Evolutionary conservation across 2,329 filamentous ascomycete species (phyloP).

Genomic region (Exophiala oligosperma): DNA sequence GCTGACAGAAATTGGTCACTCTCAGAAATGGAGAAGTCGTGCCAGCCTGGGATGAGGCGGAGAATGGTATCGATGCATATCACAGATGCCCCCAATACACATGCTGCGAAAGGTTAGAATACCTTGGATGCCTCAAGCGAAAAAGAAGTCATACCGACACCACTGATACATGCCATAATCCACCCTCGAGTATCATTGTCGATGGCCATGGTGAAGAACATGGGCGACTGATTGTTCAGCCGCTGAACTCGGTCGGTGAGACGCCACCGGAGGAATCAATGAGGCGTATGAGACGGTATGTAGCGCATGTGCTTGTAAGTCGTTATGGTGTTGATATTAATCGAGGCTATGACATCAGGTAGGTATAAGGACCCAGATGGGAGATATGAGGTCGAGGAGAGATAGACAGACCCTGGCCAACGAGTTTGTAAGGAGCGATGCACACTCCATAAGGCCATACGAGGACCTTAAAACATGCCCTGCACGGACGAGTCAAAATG

Average conservation of each 20-base stretch:
- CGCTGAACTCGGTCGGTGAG: too few relatives aligned
- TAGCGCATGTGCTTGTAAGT: too few relatives aligned
- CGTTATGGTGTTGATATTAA: background rate
- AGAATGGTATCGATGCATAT: constrained; percentile 84
- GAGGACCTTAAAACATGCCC: constrained; percentile 13
- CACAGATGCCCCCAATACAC: constrained; percentile 73
- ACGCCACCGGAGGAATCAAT: too few relatives aligned
- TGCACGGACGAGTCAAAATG: background rate
- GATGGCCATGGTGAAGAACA: constrained; percentile 44
- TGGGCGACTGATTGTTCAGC: too few relatives aligned
- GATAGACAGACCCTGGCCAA: too few relatives aligned
- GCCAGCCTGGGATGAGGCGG: constrained; percentile 69
- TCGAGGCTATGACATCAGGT: background rate
- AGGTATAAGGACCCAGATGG: background rate
- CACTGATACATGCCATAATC: constrained; percentile 84
- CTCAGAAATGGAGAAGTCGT: constrained; percentile 81
- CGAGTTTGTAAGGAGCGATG: background rate
- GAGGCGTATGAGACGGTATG: too few relatives aligned
- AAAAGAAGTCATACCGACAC: constrained; percentile 58
- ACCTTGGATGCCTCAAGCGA: background rate
- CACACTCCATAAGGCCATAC: background rate
- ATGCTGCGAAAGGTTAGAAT: constrained; percentile 38
- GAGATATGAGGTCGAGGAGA: too few relatives aligned
- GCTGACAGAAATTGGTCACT: constrained; percentile 85
- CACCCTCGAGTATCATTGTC: constrained; percentile 88